Conservation (phyloP, 805 yeast species). For the Isabelozyma gotoi region DNA sequence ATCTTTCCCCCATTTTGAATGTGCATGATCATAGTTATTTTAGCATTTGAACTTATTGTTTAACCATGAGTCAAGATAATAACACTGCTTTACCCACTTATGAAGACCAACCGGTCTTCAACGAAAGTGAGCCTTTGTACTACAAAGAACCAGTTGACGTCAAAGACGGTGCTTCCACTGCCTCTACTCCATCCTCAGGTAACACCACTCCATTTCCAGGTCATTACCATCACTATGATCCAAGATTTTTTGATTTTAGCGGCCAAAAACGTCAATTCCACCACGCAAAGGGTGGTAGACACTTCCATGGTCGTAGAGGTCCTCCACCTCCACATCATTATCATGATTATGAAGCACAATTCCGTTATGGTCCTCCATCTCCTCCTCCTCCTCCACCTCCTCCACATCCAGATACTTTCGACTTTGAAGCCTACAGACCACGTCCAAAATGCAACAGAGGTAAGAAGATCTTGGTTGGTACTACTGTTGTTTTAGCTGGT, state of each 20-base stretch:
- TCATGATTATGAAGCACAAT: too few species aligned
- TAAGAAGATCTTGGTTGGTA: neutral
- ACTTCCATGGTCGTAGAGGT: neutral
- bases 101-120: neutral
- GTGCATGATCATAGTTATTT: too few species aligned
- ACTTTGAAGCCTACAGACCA: neutral
- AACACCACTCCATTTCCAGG: too few species aligned
- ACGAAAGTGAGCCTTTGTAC: too few species aligned
- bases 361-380: neutral
- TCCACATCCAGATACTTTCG: neutral
- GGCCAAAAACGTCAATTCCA: neutral
- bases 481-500: conserved; percentile 11
- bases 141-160: neutral
- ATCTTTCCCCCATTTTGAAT: neutral
- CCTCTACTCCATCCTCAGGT: neutral
- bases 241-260: neutral
- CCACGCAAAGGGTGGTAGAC: neutral
- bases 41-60: too few species aligned
- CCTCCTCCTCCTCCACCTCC: neutral
- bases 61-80: neutral
- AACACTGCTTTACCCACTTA: neutral
- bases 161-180: neutral
- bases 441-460: neutral
- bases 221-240: too few species aligned
- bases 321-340: too few species aligned